Evolutionary conservation across 2,329 filamentous ascomycete genomes (phyloP).

Genomic region (Ceratocystis destructans): DNA sequence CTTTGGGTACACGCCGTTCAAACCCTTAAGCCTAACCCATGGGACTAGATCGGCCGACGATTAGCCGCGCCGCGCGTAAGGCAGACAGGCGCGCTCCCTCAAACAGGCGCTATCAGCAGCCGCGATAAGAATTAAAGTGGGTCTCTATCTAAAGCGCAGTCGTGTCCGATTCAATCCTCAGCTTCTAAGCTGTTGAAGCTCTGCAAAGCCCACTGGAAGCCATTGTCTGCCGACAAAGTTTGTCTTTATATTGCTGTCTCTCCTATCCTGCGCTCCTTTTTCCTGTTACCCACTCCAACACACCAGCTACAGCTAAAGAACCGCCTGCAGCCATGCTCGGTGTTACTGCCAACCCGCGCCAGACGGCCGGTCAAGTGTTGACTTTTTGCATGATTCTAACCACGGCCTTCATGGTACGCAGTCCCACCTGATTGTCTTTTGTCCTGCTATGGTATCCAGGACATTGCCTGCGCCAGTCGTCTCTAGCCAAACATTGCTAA

Average conservation of each 20-base stretch:
- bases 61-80: neutral
- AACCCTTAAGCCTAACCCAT: too few relatives aligned
- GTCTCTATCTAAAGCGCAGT: neutral
- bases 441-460: neutral
- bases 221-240: neutral
- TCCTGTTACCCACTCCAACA: neutral
- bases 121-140: neutral
- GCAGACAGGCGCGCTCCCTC: neutral
- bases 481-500: neutral
- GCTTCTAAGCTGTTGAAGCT: neutral
- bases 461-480: neutral
- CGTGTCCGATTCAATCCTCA: conserved; percentile 2
- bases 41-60: neutral
- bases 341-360: conserved; percentile 59
- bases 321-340: conserved; percentile 45
- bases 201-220: neutral
- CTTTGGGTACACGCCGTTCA: too few relatives aligned
- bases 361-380: conserved; percentile 66
- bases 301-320: neutral
- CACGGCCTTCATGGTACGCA: conserved; percentile 70
- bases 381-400: conserved; percentile 86
- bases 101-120: neutral
- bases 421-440: neutral
- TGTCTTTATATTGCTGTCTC: neutral
- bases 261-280: neutral